Percentiles rank a stretch among this genome's conserved stretches.
Conservation (phyloP, 306 rosid species). For the Carpinus fangiana region DNA sequence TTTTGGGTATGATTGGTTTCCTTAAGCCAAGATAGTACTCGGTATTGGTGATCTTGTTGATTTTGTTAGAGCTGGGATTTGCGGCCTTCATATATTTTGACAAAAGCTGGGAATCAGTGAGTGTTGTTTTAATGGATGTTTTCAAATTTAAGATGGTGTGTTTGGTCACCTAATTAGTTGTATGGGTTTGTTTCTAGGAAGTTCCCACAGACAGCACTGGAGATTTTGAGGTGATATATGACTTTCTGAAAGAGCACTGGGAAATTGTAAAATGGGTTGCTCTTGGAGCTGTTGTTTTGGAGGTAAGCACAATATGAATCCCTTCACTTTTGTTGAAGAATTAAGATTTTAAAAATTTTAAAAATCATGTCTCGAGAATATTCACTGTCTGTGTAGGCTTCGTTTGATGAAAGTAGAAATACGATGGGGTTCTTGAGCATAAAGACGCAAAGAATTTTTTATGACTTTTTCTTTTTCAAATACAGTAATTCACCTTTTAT, state of each 20-base stretch:
- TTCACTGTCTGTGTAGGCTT: not conserved
- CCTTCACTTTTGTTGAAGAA: constrained; percentile 15
- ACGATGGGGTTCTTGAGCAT: not conserved
- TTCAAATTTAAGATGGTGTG: constrained; percentile 29
- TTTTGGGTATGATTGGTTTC: constrained; percentile 37
- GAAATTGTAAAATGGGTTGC: constrained; percentile 76
- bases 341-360: not conserved
- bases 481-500: not conserved
- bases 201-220: constrained; percentile 80
- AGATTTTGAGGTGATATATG: constrained; percentile 68
- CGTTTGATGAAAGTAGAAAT: not conserved
- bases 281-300: constrained; percentile 77
- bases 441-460: not conserved
- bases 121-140: constrained; percentile 30
- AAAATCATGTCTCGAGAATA: not conserved
- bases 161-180: constrained; percentile 31
- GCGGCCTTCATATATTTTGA: constrained; percentile 88
- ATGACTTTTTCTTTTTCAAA: not conserved
- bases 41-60: constrained; percentile 64
- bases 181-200: constrained; percentile 47
- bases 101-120: constrained; percentile 81
- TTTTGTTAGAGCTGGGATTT: constrained; percentile 77
- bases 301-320: constrained; percentile 51
- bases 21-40: constrained; percentile 78
- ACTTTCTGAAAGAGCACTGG: constrained; percentile 70